Evolutionary conservation across 1,139 yeast species (phyloP), one percentile per base, ranked within the genome.

Genomic region (Nakaseomyces nivariensis): DNA sequence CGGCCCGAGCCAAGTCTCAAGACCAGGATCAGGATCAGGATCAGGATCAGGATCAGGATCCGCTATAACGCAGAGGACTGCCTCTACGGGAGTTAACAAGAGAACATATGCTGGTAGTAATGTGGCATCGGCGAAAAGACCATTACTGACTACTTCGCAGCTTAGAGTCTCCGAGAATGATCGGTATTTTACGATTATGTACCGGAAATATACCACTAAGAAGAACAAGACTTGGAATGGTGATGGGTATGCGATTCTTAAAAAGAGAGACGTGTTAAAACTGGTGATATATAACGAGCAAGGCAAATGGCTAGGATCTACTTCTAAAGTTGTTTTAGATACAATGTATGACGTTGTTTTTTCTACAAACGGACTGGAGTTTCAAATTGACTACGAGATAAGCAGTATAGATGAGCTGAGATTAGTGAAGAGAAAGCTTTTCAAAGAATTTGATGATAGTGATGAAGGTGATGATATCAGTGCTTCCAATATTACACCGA

Each of bases 191-290:
- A 56, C 58, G 10, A 79, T 81, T 2, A 76, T 86, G 57, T 86
- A 85, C 78, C 71, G 98, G 42, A 88, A 86, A 63, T 74, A 73
- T 41, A 72, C 92, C 0, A 73, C 70, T 38, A 87, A 85, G 67
- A 89, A 90, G 72, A 81, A 89, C 65, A 90, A 90, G 63, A 82
- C 90, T 0, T 92, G 98, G 98, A 95, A 88, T 51, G 96, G 95
- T 3, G 98, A 92, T 67, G 97, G 96, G 0, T 66, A 68, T 27
- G 71, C 86, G 5, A 54, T 66, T 0, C 58, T 72, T 2, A 52
- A 49, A 27, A 36, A 49, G 6, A 22, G 3, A 8, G 37, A 34
- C 13, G 13, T 8, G 1, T 53, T 51, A 8, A 49, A 59, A 9
- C 49, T 67, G 3, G 49, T 57, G 8, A 57, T 69, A 47, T 60